Percentiles rank a stretch among this genome's conserved stretches.
Evolutionary conservation across 805 yeast genomes (phyloP).

Genomic region (Grigorovia yakushimaensis): DNA sequence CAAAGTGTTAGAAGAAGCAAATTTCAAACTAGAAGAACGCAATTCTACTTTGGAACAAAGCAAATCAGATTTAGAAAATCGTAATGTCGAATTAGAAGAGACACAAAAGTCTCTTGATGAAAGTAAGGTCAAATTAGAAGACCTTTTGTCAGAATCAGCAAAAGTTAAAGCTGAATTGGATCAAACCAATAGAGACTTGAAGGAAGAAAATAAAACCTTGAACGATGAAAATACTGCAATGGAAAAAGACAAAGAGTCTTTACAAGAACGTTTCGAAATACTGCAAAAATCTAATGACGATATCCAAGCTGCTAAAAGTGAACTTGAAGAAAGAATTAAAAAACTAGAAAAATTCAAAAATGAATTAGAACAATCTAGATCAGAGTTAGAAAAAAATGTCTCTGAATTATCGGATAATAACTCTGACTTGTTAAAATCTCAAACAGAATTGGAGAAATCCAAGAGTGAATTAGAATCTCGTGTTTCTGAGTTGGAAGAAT

Average conservation of each 20-base stretch:
- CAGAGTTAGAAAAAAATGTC: neutral
- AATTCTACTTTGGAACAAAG: neutral
- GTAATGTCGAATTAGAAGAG: neutral
- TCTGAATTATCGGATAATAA: neutral
- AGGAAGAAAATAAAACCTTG: neutral
- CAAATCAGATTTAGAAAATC: neutral
- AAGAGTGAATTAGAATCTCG: neutral
- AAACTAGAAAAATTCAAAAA: neutral
- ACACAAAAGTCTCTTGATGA: neutral
- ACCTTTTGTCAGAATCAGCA: neutral
- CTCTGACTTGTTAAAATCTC: neutral
- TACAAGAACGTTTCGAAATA: neutral
- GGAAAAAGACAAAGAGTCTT: neutral
- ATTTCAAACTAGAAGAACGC: neutral
- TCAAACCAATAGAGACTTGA: neutral
- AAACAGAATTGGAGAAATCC: neutral
- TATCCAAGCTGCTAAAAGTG: neutral
- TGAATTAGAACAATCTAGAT: neutral
- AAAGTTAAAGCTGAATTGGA: neutral
- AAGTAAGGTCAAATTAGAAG: neutral
- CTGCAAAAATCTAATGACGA: constrained; percentile 1
- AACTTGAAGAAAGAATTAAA: neutral
- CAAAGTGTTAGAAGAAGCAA: neutral
- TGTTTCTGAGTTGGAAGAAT: neutral
- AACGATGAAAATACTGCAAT: neutral